Conservation (phyloP, 306 rosid species). For the Glycyrrhiza uralensis region DNA sequence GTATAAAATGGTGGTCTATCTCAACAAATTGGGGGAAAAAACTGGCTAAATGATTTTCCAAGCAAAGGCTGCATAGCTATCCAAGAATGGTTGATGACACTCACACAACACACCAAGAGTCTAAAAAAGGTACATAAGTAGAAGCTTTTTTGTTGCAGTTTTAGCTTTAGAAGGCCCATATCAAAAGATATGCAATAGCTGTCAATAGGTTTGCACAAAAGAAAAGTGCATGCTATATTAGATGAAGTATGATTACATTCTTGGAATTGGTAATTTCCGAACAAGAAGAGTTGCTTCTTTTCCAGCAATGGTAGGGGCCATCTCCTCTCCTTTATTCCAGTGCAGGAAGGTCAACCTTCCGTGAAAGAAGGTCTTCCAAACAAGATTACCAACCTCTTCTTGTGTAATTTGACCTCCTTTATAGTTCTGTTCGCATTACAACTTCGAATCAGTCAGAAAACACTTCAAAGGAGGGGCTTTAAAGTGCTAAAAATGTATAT, state of each 20-base stretch:
- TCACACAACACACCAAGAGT: not conserved
- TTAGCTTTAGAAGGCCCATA: slow-evolving; percentile 12
- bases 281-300: slow-evolving; percentile 78
- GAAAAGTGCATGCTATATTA: not conserved
- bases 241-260: slow-evolving; percentile 46
- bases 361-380: slow-evolving; percentile 53
- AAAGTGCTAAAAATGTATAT: not conserved
- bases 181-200: slow-evolving; percentile 10
- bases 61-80: not conserved
- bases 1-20: not conserved
- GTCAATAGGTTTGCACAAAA: slow-evolving; percentile 17
- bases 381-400: slow-evolving; percentile 41
- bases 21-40: not conserved
- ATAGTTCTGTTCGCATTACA: slow-evolving; percentile 56
- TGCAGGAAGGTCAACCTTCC: slow-evolving; percentile 83
- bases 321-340: slow-evolving; percentile 82
- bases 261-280: slow-evolving; percentile 64
- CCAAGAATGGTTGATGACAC: slow-evolving; percentile 6
- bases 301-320: slow-evolving; percentile 66
- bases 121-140: not conserved
- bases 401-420: slow-evolving; percentile 57
- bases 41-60: not conserved
- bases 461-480: slow-evolving; percentile 1
- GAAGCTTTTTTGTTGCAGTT: not conserved
- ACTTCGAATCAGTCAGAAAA: slow-evolving; percentile 15